phyloP scores from a whole-genome alignment of 2,329 filamentous ascomycete genomes.

The Nemania sp. region DNA sequence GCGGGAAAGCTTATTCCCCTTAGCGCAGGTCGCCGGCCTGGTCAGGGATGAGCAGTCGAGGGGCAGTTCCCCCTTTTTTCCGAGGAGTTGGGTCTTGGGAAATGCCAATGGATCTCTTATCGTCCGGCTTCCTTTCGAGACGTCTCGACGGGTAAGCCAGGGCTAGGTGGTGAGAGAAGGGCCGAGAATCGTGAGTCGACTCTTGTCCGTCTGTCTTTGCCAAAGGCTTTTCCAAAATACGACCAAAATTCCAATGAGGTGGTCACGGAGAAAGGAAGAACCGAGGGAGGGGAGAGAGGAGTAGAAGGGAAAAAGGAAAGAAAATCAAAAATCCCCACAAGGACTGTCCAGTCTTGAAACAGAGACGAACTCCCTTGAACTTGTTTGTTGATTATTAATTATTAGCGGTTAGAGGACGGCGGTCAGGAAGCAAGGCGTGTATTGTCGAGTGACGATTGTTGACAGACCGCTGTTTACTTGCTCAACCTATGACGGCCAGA shows the following conservation, averaged over 20 bases:
- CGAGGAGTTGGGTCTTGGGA: neutral
- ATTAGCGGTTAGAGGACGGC: too few relatives aligned
- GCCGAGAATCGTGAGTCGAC: conserved; percentile 2
- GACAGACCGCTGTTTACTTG: conserved; percentile 3
- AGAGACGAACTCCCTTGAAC: too few relatives aligned
- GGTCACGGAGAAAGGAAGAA: too few relatives aligned
- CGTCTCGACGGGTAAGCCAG: neutral
- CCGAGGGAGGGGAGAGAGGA: too few relatives aligned
- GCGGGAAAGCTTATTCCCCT: conserved; percentile 9
- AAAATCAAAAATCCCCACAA: too few relatives aligned
- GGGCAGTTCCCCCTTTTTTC: neutral
- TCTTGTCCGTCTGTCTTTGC: neutral
- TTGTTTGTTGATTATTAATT: too few relatives aligned
- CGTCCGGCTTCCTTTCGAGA: neutral
- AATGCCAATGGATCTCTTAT: conserved; percentile 1
- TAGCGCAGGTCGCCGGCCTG: conserved; percentile 10
- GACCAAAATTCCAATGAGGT: too few relatives aligned
- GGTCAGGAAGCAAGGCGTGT: conserved; percentile 20
- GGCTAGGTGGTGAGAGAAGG: conserved; percentile 1
- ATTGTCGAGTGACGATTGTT: conserved; percentile 4
- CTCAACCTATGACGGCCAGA: neutral
- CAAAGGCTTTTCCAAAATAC: too few relatives aligned
- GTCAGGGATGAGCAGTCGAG: neutral
- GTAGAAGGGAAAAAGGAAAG: too few relatives aligned
- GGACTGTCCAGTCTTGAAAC: too few relatives aligned